A percentile compares a stretch with the other conserved stretches of the same genome.
phyloP scores from a whole-genome alignment of 2,329 filamentous ascomycete species.

The Colletotrichum eremochloae region DNA sequence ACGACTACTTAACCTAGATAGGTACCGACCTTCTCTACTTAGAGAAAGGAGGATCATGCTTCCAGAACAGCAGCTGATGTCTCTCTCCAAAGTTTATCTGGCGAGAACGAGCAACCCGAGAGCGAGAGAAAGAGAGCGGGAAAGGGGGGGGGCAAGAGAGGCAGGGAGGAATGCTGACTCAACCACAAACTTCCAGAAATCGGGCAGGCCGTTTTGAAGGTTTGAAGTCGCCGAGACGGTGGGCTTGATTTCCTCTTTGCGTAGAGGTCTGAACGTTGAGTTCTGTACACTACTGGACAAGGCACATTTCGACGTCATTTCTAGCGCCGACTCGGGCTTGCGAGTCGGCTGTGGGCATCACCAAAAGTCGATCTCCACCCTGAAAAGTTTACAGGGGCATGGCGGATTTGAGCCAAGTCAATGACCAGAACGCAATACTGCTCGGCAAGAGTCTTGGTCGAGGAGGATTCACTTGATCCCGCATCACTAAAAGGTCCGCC shows the following conservation, averaged over 20 bases:
- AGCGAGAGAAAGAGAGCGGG: background rate
- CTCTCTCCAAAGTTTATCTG: background rate
- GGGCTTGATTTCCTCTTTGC: background rate
- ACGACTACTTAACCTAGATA: background rate
- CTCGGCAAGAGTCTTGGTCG: background rate
- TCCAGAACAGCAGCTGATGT: background rate
- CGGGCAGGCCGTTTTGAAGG: background rate
- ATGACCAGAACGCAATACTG: background rate
- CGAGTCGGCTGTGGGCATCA: background rate
- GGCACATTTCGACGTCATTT: no score
- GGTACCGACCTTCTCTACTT: background rate
- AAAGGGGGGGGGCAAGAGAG: no score
- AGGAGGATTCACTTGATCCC: background rate
- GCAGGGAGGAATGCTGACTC: slow-evolving; percentile 2
- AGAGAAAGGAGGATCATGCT: background rate
- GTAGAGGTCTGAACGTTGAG: background rate
- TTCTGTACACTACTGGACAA: background rate
- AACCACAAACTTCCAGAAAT: background rate
- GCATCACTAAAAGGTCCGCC: background rate
- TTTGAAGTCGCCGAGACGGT: background rate
- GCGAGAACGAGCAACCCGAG: background rate
- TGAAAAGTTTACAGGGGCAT: no score
- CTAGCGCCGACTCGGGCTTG: background rate
- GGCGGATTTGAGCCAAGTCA: background rate
- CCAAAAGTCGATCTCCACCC: background rate